Conservation (phyloP, 2,329 filamentous ascomycete species). For the Phialocephala sp. region DNA sequence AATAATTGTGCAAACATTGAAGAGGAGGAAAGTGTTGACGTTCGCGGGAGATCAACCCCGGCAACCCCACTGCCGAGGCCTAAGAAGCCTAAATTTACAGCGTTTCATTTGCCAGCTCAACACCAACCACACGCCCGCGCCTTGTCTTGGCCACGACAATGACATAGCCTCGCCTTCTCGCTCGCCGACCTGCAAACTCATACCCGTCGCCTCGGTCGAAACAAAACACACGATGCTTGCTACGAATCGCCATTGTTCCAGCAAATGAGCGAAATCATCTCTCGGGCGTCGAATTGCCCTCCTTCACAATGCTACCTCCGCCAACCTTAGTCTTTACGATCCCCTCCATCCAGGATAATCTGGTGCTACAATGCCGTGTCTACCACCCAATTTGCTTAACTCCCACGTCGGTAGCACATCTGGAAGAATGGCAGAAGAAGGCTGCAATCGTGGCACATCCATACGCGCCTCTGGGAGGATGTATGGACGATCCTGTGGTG, state of each 20-base stretch:
- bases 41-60: background rate
- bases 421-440: slow-evolving; percentile 45
- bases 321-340: slow-evolving; percentile 74
- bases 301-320: slow-evolving; percentile 56
- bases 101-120: background rate
- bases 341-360: slow-evolving; percentile 82
- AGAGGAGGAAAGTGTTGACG: background rate
- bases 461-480: slow-evolving; percentile 86
- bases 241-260: slow-evolving; percentile 15
- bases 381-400: slow-evolving; percentile 68
- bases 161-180: slow-evolving; percentile 7
- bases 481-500: slow-evolving; percentile 82
- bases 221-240: slow-evolving; percentile 18
- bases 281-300: slow-evolving; percentile 26
- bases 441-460: slow-evolving; percentile 83
- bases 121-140: background rate
- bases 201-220: background rate
- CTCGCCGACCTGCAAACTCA: background rate
- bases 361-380: slow-evolving; percentile 78
- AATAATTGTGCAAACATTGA: background rate
- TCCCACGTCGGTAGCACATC: slow-evolving; percentile 30
- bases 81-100: background rate
- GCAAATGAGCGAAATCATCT: slow-evolving; percentile 30
- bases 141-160: slow-evolving; percentile 1
- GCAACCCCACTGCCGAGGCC: background rate